phyloP scores from a whole-genome alignment of 495 filamentous ascomycete genomes.

The Schizothecium vesticola region DNA sequence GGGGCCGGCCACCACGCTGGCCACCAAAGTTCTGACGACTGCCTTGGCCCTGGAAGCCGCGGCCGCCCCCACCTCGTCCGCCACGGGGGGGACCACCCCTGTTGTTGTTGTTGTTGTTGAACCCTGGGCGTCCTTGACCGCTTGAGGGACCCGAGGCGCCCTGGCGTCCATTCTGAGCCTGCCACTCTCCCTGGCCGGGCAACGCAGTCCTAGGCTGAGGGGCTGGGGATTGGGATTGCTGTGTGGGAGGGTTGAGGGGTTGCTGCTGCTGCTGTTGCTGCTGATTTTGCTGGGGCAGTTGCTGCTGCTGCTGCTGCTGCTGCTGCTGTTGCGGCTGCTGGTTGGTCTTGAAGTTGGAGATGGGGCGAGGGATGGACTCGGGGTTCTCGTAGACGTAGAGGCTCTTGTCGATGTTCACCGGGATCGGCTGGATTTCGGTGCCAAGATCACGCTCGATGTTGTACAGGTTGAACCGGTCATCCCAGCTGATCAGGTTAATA shows the following conservation, averaged over 20 bases:
- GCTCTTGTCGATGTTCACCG: conserved; percentile 90
- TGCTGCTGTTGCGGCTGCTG: conserved; percentile 24
- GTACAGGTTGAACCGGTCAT: conserved; percentile 97
- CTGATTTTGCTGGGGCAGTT: conserved; percentile 10
- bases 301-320: conserved; percentile 2
- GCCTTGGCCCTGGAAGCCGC: conserved; percentile 26
- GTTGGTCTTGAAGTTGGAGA: conserved; percentile 39
- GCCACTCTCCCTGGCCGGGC: conserved; percentile 23
- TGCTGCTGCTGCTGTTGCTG: conserved; percentile 20
- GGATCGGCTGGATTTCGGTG: conserved; percentile 95
- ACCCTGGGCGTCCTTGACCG: conserved; percentile 25
- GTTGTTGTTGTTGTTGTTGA: conserved; percentile 39
- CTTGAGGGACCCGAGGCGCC: conserved; percentile 20
- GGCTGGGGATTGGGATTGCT: conserved; percentile 22
- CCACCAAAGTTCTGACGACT: conserved; percentile 39
- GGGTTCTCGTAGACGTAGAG: conserved; percentile 97
- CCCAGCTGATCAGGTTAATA: conserved; percentile 99
- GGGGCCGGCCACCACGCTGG: conserved; percentile 34
- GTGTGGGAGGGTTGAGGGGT: conserved; percentile 18
- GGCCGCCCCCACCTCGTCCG: conserved; percentile 11
- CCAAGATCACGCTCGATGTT: conserved; percentile 96
- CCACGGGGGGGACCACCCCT: conserved; percentile 33
- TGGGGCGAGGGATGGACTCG: conserved; percentile 83
- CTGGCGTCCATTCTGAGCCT: conserved; percentile 21
- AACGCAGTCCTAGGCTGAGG: conserved; percentile 12